A percentile compares a stretch with the other conserved stretches of the same genome.
Conservation (phyloP, 768 basidiomycete genomes). For the Amanita brunnescens region DNA sequence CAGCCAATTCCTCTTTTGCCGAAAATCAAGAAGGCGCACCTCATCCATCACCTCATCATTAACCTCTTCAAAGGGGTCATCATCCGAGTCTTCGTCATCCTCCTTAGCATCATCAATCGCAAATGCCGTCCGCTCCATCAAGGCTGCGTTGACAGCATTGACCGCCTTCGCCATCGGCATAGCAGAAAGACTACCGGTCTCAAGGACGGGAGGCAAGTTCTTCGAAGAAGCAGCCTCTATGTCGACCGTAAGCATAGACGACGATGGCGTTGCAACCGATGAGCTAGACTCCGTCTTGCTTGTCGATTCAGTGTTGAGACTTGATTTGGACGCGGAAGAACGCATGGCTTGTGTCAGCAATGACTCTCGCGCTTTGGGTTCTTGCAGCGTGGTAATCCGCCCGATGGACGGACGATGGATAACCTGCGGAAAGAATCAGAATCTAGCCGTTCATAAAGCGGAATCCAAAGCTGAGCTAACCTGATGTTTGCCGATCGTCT, state of each 20-base stretch:
- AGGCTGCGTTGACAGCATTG: constrained; percentile 68
- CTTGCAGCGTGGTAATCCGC: constrained; percentile 73
- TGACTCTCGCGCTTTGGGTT: constrained; percentile 84
- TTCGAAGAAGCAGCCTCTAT: constrained; percentile 24
- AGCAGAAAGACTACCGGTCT: constrained; percentile 39
- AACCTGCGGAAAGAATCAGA: constrained; percentile 25
- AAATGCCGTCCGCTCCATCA: constrained; percentile 90
- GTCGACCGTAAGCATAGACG: constrained; percentile 35
- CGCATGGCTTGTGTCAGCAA: constrained; percentile 67
- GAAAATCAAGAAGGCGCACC: too few species aligned
- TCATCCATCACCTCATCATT: constrained; percentile 77
- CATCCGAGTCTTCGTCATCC: constrained; percentile 36
- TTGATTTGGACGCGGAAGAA: constrained; percentile 47
- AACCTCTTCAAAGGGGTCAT: constrained; percentile 37
- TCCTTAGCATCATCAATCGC: constrained; percentile 94
- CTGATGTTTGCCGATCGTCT: constrained; percentile 89
- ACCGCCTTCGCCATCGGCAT: constrained; percentile 67
- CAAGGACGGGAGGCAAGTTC: constrained; percentile 23
- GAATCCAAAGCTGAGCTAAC: too few species aligned
- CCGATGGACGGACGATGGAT: constrained; percentile 79
- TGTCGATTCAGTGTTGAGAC: constrained; percentile 21
- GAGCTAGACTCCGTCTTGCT: background rate
- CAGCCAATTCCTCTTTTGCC: too few species aligned
- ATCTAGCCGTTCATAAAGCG: too few species aligned
- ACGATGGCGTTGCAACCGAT: constrained; percentile 13